Percentiles rank a stretch among this genome's conserved stretches.
Evolutionary conservation across 176 grass and related monocot genomes (phyloP).

Genomic region (Juncus effusus): DNA sequence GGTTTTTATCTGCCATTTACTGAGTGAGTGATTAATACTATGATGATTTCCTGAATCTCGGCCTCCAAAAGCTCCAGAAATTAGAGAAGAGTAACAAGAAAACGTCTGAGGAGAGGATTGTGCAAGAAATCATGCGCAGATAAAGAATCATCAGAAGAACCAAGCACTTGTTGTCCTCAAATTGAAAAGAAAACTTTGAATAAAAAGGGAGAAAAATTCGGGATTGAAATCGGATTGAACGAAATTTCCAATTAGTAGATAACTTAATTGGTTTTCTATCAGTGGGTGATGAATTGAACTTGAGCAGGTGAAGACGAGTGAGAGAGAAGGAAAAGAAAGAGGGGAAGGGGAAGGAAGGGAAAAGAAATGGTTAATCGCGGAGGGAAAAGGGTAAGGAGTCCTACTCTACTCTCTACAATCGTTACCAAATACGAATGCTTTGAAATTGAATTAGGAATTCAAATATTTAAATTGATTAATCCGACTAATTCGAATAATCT

Average conservation of each 20-base stretch:
- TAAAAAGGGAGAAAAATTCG: no score
- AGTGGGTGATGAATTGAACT: background rate
- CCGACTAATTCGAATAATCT: no score
- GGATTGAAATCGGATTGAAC: no score
- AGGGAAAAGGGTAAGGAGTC: background rate
- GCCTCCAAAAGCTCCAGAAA: constrained; percentile 26
- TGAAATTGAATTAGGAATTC: no score
- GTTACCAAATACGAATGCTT: no score
- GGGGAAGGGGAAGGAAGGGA: background rate
- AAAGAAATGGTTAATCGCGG: background rate
- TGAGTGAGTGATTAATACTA: background rate
- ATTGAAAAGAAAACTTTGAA: no score
- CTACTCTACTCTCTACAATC: no score
- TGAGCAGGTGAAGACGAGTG: background rate
- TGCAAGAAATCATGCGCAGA: constrained; percentile 30
- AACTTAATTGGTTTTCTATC: no score
- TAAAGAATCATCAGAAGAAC: constrained; percentile 31
- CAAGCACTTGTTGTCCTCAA: background rate
- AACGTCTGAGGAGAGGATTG: constrained; percentile 28
- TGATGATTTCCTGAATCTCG: constrained; percentile 25
- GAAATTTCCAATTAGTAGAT: no score
- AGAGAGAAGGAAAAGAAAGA: constrained; percentile 5
- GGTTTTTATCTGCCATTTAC: constrained; percentile 20
- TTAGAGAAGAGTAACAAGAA: constrained; percentile 25
- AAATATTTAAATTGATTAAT: no score